These are phyloP conservation scores for Ceratobasidium sp. DNA, from an alignment of 1,284 basidiomycete genomes.

Conservation along the genomic window DNA sequence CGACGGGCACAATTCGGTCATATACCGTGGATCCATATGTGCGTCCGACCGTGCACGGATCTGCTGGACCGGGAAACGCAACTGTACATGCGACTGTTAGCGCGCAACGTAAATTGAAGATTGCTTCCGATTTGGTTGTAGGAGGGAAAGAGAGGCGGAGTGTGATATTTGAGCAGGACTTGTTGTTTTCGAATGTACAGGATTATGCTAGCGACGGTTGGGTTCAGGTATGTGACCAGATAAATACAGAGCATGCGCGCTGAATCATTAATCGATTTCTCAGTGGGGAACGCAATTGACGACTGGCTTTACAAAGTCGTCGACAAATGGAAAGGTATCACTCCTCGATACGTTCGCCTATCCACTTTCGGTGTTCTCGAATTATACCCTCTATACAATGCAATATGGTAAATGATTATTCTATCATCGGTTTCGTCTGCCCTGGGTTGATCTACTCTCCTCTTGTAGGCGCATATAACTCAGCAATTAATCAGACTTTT, in stretches of 20 bases:
- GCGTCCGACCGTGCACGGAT: constrained; percentile 28
- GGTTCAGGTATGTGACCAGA: constrained; percentile 41
- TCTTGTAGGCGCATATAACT: constrained; percentile 56
- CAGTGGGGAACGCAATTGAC: constrained; percentile 45
- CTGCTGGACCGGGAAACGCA: constrained; percentile 13
- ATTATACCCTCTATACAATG: constrained; percentile 44
- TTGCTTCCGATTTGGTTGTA: constrained; percentile 37
- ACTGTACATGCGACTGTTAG: constrained; percentile 42
- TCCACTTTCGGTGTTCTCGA: constrained; percentile 45
- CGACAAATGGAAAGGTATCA: constrained; percentile 28
- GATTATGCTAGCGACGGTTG: constrained; percentile 38
- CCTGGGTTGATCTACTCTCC: background rate
- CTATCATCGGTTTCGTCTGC: background rate
- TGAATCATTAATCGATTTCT: background rate
- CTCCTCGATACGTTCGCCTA: constrained; percentile 44
- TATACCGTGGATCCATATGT: constrained; percentile 34
- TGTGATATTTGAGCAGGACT: constrained; percentile 32
- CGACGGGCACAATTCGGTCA: constrained; percentile 43
- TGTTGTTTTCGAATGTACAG: constrained; percentile 44
- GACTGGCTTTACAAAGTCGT: constrained; percentile 36
- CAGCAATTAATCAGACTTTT: constrained; percentile 58
- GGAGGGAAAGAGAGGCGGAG: constrained; percentile 33
- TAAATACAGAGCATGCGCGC: background rate
- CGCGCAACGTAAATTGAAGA: constrained; percentile 15
- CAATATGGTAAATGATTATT: constrained; percentile 43